Conservation (phyloP, 1,284 basidiomycete species). For the Polyporus tsugae region DNA sequence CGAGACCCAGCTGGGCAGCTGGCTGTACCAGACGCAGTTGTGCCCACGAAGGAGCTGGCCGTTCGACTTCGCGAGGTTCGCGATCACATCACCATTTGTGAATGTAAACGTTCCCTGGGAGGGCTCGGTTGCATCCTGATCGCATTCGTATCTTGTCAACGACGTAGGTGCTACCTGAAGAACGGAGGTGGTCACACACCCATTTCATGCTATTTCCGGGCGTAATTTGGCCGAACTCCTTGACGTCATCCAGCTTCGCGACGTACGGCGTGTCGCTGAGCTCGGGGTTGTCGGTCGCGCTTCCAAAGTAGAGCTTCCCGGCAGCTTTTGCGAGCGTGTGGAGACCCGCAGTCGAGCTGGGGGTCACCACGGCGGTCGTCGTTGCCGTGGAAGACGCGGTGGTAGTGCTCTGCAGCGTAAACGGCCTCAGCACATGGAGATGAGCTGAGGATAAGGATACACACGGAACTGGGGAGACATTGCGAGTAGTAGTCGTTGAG, state of each 20-base stretch:
- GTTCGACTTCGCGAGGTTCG: constrained; percentile 56
- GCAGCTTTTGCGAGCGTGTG: constrained; percentile 53
- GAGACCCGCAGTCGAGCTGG: constrained; percentile 37
- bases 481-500: constrained; percentile 43
- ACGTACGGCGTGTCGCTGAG: constrained; percentile 56
- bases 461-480: constrained; percentile 36
- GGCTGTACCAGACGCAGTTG: constrained; percentile 65
- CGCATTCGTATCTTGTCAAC: background rate
- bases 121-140: constrained; percentile 61
- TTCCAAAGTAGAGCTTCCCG: constrained; percentile 67
- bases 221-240: constrained; percentile 59
- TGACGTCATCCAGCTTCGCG: constrained; percentile 49
- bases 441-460: background rate
- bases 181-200: constrained; percentile 42
- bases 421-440: background rate
- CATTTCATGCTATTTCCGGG: constrained; percentile 67
- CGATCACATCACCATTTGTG: constrained; percentile 53
- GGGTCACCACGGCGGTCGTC: constrained; percentile 10
- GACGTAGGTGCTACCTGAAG: background rate
- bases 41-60: constrained; percentile 51
- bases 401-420: constrained; percentile 5
- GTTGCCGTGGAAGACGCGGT: background rate
- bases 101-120: constrained; percentile 56
- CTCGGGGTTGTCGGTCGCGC: constrained; percentile 66
- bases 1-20: constrained; percentile 61